Base-by-base conservation (phyloP, 345 rosid genomes). In the Eucalyptus erythrocorys region DNA sequence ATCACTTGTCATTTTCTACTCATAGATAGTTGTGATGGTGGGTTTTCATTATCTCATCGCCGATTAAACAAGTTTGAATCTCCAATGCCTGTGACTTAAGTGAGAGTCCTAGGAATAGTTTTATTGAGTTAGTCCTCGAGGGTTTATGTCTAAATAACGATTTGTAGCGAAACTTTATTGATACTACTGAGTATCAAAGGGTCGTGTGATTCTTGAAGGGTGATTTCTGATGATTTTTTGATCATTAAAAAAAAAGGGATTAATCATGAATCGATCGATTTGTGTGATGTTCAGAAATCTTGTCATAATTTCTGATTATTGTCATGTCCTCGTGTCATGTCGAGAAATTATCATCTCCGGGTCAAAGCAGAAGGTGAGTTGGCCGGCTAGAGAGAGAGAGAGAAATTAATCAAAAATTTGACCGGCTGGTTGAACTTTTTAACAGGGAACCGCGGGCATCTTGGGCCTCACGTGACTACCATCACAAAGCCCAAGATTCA, bases 391-490 rank as follows among this genome's bases (percentile, higher is more conserved):
- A 61, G 68, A 8, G n/a, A n/a, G 30, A 26, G 81, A 71, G 13
- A 71, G 26, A 59, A 34, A 68, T 68, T 8, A 17, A 71, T 71
- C 22, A 17, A 68, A 71, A 71, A 5, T 37, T 71, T 71, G 82
- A 71, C 82, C 45, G 45, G 11, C 82, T 10, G 13, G 81, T 68
- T 10, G 10, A 68, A 68, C 81, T 34, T 34, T 66, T 68, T 10
- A 68, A 68, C 81, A 51, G 4, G 48, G 90, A 79, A 89, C 96
- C 97, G 97, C 97, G 96, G 96, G 96, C 91, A 94, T 95, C 97
- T 94, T 94, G 98, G 95, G 95, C 90, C 92, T 95, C 98, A 96
- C 97, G 96, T 97, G 98, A 94, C 91, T 68, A 64, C 91, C 82
- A 22, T 37, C 86, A 26, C 89, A 90, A 92, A 45, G 86, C 88